Evolutionary conservation across 2,329 filamentous ascomycete genomes (phyloP), one percentile per base, ranked within the genome.

Genomic region (Hypomyces rosellus): DNA sequence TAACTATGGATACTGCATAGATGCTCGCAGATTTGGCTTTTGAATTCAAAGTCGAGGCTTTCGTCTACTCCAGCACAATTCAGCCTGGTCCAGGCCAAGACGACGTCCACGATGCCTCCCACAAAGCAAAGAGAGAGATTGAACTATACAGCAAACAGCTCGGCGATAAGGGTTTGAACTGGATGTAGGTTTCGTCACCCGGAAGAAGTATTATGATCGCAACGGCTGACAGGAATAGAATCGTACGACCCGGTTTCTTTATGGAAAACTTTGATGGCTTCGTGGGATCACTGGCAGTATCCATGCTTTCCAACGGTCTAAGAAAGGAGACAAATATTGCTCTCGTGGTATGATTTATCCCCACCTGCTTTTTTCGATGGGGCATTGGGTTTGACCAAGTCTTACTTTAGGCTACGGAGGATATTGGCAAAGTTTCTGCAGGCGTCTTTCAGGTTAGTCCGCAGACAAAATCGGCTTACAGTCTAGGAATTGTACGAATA

Each of bases 201-300:
- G 6, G 9, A 30, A 8, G 25, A 30, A 11, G 25, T 5, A 30
- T 11, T 8, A 30, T 30, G 25, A 6, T 11, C 25, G 22, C 15
- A 11, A 6, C 11, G 16, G 25, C n/a, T 22, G 2, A 38, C 1
- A 30, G 9, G 25, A 30, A 4, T 2, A 51, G 49, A 1, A 42
- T 51, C 5, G 45, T 48, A 14, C 45, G 45, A 15, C 49, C 49
- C 16, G 49, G 49, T n/a, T 43, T 48, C 39, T 51, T 51, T 4
- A 48, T 51, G 49, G 49, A 51, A 20, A 51, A 51, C 9, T 51
- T 51, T 44, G 49, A 51, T 20, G 49, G 49, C 4, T 44, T 48
- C 6, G 33, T 48, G 45, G 49, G 49, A 14, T 34, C 37, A 15
- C 39, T 51, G 3, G 49, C 49, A 2, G 49, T 51, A 3, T 14